These are phyloP conservation scores for Takashimella koratensis DNA, from an alignment of 1,284 basidiomycete genomes.

Conservation along the genomic window DNA sequence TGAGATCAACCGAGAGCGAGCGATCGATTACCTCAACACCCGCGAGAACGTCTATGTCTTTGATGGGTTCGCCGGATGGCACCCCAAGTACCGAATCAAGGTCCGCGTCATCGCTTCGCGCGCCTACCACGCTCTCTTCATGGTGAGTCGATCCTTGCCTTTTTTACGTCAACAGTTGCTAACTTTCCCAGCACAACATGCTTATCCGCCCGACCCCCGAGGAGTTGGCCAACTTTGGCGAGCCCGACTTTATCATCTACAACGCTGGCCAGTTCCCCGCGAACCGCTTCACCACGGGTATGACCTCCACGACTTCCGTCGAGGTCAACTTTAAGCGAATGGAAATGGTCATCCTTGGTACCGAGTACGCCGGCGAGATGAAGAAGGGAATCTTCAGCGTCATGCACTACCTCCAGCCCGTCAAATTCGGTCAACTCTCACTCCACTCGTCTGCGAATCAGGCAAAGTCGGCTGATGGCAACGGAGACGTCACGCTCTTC, in stretches of 20 bases:
- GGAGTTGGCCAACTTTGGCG: slow-evolving; percentile 92
- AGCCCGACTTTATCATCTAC: slow-evolving; percentile 99
- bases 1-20: slow-evolving; percentile 99
- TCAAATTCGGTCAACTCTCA: slow-evolving; percentile 97
- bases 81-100: slow-evolving; percentile 99
- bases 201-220: slow-evolving; percentile 95
- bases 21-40: slow-evolving; percentile 99
- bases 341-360: slow-evolving; percentile 99
- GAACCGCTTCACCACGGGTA: slow-evolving; percentile 99
- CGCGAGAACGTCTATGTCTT: slow-evolving; percentile 99
- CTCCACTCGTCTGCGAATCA: slow-evolving; percentile 97
- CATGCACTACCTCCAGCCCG: slow-evolving; percentile 99
- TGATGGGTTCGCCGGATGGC: slow-evolving; percentile 88
- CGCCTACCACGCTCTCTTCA: slow-evolving; percentile 99
- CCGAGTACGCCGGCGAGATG: slow-evolving; percentile 99
- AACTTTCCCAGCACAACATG: slow-evolving; percentile 90
- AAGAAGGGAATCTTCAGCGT: slow-evolving; percentile 99
- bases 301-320: slow-evolving; percentile 97
- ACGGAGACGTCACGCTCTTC: slow-evolving; percentile 94
- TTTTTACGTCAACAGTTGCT: no score
- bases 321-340: slow-evolving; percentile 99
- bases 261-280: slow-evolving; percentile 99
- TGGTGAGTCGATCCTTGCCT: slow-evolving; percentile 60
- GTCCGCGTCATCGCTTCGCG: slow-evolving; percentile 98
- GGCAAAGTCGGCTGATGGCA: slow-evolving; percentile 60